A percentile compares a stretch with the other conserved stretches of the same genome.
phyloP scores from a whole-genome alignment of 176 grass and related monocot species.

The Miscanthus lutarioriparius region DNA sequence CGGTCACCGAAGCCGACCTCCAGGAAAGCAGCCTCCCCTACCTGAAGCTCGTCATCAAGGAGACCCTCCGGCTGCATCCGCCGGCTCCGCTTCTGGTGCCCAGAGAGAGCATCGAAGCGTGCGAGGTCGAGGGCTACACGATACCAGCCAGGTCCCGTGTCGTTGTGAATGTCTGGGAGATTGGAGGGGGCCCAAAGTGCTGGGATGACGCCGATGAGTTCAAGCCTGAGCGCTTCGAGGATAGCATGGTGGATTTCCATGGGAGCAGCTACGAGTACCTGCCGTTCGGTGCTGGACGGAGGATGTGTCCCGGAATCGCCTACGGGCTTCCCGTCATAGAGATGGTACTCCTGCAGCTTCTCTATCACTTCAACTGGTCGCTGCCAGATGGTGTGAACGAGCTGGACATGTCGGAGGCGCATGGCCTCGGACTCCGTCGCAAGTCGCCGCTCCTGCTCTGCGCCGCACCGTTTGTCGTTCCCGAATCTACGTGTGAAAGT shows the following conservation, averaged over 20 bases:
- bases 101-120: not conserved
- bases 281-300: not conserved
- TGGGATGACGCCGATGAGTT: conserved; percentile 6
- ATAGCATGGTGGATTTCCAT: not conserved
- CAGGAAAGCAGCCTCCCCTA: conserved; percentile 18
- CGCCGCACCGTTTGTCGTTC: not conserved
- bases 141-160: not conserved
- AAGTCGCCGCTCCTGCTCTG: not conserved
- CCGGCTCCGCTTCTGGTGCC: conserved; percentile 44
- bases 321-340: not conserved
- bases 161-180: too few species aligned
- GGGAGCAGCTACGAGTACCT: not conserved
- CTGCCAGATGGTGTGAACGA: not conserved
- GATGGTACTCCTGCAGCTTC: not conserved
- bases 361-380: not conserved
- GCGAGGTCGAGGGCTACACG: conserved; percentile 39
- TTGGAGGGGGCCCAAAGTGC: too few species aligned
- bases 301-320: not conserved
- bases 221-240: not conserved
- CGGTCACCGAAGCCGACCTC: conserved; percentile 18
- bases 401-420: not conserved
- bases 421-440: not conserved
- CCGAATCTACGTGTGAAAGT: too few species aligned
- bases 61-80: conserved; percentile 50
- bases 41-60: conserved; percentile 46